Evolutionary conservation across 2,329 filamentous ascomycete genomes (phyloP), one percentile per base, ranked within the genome.

Genomic region (Aspergillus bombycis): DNA sequence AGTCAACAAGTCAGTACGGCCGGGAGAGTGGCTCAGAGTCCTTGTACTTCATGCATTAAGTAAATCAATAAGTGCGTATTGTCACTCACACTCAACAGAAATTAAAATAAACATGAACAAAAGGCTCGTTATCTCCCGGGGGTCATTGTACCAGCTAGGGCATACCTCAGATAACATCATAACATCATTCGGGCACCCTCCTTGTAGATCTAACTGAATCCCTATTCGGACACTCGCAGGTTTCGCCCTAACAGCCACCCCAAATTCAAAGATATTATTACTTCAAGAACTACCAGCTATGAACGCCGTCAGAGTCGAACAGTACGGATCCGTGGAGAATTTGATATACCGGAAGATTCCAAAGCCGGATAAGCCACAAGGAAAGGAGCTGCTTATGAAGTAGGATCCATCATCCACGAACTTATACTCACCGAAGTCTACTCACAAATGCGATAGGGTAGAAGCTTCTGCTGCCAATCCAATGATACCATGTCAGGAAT

Each of bases 231-330:
- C 4, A 8, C 11, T 45, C 21, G 1, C n/a, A 45, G 1, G 12
- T 7, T 8, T 6, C 2, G 6, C 5, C n/a, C 2, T 21, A 45
- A 1, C 10, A 45, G 1, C 43, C 0, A 11, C 23, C 16, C n/a
- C 6, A 23, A 11, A 12, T 14, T 45, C 2, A 4, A 11, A 45
- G 1, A 14, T 10, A 45, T 12, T 14, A 11, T 23, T n/a, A 6
- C n/a, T 45, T 45, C 4, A 0, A 1, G 0, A 14, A 21, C 4
- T 3, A 12, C 5, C n/a, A 4, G 21, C 4, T 6, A 45, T 45
- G 43, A 23, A 45, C 10, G 43, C 43, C 43, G n/a, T 45, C 4
- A n/a, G 43, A 23, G 43, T 45, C 10, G 43, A 45, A 23, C 43
- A 45, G 10, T 45, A 45, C n/a, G 43, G 43, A 0, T 10, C 43